These are phyloP conservation scores for Plectosphaerella plurivora DNA, from an alignment of 2,329 filamentous ascomycete genomes.

Conservation along the genomic window DNA sequence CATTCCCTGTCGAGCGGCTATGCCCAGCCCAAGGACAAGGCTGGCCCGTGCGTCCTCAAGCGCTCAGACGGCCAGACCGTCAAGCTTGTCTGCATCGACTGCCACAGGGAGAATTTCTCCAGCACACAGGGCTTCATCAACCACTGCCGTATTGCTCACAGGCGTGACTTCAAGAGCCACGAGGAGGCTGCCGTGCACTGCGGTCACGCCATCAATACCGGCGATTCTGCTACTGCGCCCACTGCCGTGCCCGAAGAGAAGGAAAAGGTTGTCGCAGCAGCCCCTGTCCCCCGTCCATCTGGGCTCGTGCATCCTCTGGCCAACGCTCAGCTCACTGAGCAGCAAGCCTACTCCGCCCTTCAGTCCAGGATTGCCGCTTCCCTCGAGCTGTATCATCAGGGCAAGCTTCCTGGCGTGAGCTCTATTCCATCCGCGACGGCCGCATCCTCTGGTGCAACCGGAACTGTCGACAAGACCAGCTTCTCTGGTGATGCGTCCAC, in stretches of 20 bases:
- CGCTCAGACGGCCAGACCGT: slow-evolving; percentile 82
- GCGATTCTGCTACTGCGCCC: slow-evolving; percentile 19
- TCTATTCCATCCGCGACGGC: slow-evolving; percentile 32
- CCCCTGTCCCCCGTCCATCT: slow-evolving; percentile 21
- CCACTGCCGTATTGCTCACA: slow-evolving; percentile 94
- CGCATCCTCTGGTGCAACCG: slow-evolving; percentile 15
- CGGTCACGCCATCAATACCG: slow-evolving; percentile 63
- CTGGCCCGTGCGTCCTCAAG: slow-evolving; percentile 78
- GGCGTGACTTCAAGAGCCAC: slow-evolving; percentile 90
- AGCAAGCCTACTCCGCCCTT: slow-evolving; percentile 46
- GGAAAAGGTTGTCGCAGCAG: slow-evolving; percentile 11
- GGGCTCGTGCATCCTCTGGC: slow-evolving; percentile 61
- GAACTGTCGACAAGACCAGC: slow-evolving; percentile 7
- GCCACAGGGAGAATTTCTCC: slow-evolving; percentile 84
- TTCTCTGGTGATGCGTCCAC: slow-evolving; percentile 54
- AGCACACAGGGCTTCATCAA: slow-evolving; percentile 99
- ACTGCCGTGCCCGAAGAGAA: slow-evolving; percentile 37
- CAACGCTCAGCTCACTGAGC: slow-evolving; percentile 46
- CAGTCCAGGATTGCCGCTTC: slow-evolving; percentile 50
- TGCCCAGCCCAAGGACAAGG: slow-evolving; percentile 71
- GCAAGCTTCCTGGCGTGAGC: slow-evolving; percentile 44
- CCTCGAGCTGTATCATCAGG: slow-evolving; percentile 45
- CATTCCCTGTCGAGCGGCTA: slow-evolving; percentile 68
- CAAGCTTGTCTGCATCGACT: slow-evolving; percentile 86
- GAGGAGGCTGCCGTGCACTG: slow-evolving; percentile 88